Evolutionary conservation across 495 filamentous ascomycete genomes (phyloP), one percentile per base, ranked within the genome.

Genomic region (Darksidea phi): DNA sequence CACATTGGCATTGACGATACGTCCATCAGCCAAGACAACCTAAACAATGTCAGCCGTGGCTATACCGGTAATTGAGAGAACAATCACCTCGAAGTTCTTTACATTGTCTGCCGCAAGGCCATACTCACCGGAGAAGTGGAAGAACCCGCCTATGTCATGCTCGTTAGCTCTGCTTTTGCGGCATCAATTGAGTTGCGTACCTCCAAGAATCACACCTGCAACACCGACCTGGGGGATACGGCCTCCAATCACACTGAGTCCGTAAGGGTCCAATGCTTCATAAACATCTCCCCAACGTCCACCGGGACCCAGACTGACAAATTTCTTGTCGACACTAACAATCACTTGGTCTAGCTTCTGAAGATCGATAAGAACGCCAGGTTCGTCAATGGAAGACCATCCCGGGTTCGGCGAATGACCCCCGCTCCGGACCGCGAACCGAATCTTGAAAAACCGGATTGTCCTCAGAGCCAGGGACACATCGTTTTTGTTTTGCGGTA

Each of bases 311-410:
- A 59, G 10, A 54, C 58, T 54, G 7, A 13, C 48, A 11, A 53
- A 15, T 10, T 52, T 43, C 8, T 47, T 24, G 34, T 53, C 48
- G 1, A 2, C 36, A 23, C 43, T 43, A 0, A 59, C 8, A 45
- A 2, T 42, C 1, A 56, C 17, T 50, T 41, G 15, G 18, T 59
- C 34, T 34, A 64, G 21, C 6, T 25, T 15, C 7, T 71, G 69
- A 36, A 82, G 42, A 53, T 81, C 79, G 38, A 82, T 72, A 0
- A 79, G 74, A 1, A 81, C 73, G 0, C 80, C 79, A 3, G 64
- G 58, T 13, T 25, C 59, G 18, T 72, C 57, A 20, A 74, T 74
- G 36, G 73, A 78, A 0, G 77, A 72, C 24, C 67, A 73, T 17
- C 72, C 71, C 0, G 71, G 73, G 42, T 79, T 79, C 2, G 77